Evolutionary conservation across 2,329 filamentous ascomycete species (phyloP).

Genomic region (Penicillium hordei): DNA sequence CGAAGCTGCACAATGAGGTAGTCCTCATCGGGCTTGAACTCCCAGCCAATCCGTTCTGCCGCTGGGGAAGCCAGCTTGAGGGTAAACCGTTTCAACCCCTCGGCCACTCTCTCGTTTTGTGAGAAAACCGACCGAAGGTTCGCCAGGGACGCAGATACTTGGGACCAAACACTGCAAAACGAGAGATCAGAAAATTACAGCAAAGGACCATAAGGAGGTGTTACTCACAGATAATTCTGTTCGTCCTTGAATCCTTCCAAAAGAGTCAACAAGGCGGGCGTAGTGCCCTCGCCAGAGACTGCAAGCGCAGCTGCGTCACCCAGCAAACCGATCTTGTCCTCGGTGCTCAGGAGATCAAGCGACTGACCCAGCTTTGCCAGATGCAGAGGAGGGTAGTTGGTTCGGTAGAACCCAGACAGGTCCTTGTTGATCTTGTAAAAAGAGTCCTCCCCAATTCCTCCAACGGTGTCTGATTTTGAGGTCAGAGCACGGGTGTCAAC

Average conservation of each 20-base stretch:
- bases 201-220: not conserved
- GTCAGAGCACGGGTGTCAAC: constrained; percentile 68
- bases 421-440: constrained; percentile 96
- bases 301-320: constrained; percentile 88
- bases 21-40: constrained; percentile 73
- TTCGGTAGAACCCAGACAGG: constrained; percentile 86
- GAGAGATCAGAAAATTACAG: constrained; percentile 17
- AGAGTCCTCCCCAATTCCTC: constrained; percentile 62
- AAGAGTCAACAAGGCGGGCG: constrained; percentile 77
- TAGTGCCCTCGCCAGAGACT: constrained; percentile 80
- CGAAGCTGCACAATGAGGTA: constrained; percentile 81
- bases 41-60: constrained; percentile 80
- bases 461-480: constrained; percentile 72
- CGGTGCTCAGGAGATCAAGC: constrained; percentile 71
- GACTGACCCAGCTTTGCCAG: constrained; percentile 77
- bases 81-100: constrained; percentile 74
- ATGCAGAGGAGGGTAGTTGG: constrained; percentile 85
- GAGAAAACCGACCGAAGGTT: constrained; percentile 83
- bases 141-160: constrained; percentile 73
- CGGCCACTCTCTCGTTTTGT: constrained; percentile 68
- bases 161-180: constrained; percentile 68
- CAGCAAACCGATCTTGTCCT: constrained; percentile 91
- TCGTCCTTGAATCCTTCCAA: constrained; percentile 81
- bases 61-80: constrained; percentile 73
- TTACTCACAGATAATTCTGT: constrained; percentile 69